Evolutionary conservation across 2,329 filamentous ascomycete species (phyloP).

Genomic region (Cladosporium oxysporum): DNA sequence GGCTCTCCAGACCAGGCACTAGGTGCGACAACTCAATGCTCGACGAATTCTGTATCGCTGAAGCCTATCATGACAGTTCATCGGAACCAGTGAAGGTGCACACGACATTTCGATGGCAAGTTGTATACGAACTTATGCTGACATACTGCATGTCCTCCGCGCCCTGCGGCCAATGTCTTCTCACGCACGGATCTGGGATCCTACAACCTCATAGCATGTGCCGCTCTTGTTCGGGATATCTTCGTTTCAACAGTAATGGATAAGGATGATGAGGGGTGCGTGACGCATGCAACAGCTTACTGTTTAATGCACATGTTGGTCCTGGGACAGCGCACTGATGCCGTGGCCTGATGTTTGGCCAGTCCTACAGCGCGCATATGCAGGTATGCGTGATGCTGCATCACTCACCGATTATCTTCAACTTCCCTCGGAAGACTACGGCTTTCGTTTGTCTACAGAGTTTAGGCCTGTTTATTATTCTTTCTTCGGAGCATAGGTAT

Average conservation of each 20-base stretch:
- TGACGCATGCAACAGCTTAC: background rate
- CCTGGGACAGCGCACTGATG: background rate
- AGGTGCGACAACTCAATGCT: background rate
- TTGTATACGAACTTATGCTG: background rate
- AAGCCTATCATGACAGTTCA: background rate
- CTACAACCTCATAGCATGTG: background rate
- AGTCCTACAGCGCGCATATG: background rate
- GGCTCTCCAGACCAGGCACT: background rate
- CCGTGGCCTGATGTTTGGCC: background rate
- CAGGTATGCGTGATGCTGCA: background rate
- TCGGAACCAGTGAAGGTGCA: background rate
- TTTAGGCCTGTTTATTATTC: background rate
- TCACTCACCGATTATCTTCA: background rate
- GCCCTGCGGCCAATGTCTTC: background rate
- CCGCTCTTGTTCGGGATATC: background rate
- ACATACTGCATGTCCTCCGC: background rate
- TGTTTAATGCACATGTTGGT: background rate
- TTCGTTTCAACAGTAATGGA: background rate
- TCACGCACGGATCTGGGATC: background rate
- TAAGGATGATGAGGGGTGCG: background rate
- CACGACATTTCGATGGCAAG: too few relatives aligned
- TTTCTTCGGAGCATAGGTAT: background rate
- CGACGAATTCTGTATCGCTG: background rate
- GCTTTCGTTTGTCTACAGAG: background rate
- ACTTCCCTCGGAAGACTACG: background rate